Conservation (phyloP, 2,329 filamentous ascomycete genomes). For the Ustulina deusta region DNA sequence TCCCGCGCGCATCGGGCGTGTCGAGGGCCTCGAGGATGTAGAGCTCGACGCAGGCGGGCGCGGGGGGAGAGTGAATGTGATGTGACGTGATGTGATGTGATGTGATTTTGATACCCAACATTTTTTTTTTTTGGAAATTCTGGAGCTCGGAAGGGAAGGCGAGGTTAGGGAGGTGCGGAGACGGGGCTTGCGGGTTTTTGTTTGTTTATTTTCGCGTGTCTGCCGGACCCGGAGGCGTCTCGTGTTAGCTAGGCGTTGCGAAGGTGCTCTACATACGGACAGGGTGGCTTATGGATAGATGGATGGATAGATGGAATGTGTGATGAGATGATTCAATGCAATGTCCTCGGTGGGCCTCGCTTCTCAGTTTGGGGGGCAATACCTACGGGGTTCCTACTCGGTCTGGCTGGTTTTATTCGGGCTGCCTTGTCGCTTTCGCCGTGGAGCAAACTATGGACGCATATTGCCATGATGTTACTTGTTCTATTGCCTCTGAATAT, state of each 20-base stretch:
- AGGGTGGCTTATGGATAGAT: slow-evolving; percentile 10
- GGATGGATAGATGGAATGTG: slow-evolving; percentile 25
- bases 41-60: slow-evolving; percentile 41
- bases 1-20: slow-evolving; percentile 35
- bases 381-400: not conserved
- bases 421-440: not conserved
- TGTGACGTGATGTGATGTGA: no score
- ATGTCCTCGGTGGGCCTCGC: not conserved
- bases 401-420: not conserved
- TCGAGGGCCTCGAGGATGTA: slow-evolving; percentile 45
- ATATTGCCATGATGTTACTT: no score
- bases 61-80: slow-evolving; percentile 23
- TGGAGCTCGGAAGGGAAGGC: not conserved
- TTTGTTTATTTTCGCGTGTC: not conserved
- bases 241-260: slow-evolving; percentile 21
- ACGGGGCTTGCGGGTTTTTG: not conserved
- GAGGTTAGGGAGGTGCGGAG: no score
- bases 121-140: slow-evolving; percentile 1
- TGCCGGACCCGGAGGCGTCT: not conserved
- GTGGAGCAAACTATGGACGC: no score
- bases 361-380: not conserved
- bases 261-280: not conserved
- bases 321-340: slow-evolving; percentile 2
- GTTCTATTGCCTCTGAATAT: not conserved
- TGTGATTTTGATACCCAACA: not conserved